Evolutionary conservation across 148 eudicot genomes (phyloP), one percentile per base, ranked within the genome.

Genomic region (Spergularia bocconei): DNA sequence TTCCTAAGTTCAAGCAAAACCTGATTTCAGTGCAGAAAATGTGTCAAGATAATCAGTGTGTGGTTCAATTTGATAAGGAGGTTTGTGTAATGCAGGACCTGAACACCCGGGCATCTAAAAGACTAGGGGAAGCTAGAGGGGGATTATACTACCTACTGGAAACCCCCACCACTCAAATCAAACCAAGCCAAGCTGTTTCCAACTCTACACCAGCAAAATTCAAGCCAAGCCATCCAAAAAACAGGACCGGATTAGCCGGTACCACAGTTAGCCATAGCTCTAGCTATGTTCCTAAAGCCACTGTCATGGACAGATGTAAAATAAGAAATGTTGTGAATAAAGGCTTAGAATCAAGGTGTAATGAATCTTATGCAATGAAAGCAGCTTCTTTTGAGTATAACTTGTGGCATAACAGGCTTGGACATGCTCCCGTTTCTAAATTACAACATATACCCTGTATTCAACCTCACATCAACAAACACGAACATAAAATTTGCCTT

Each of bases 1-100:
- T 69, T 2, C 72, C 58, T 13, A 11, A 21, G 5, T 69, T 69
- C 59, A 51, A 13, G 13, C 72, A 69, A 14, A 69, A 69, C 48
- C 41, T 69, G 1, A 13, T 69, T 1, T 69, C 59, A 13, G 33
- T 69, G 2, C 38, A 23, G 0, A 69, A 52, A 69, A 13, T 69
- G 20, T 10, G 23, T 3, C 5, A 67, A 17, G 55, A 67, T 2
- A n/a, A 47, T n/a, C 5, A 47, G 0, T 67, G 54, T 19, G 14
- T 1, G 0, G 29, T 67, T 3, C 4, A 36, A 4, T 67, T 67
- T 19, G 7, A 14, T 2, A 19, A 50, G 5, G 1, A 16, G 7
- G 19, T 6, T 6, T 44, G 54, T 19, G 13, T 16, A 6, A 21
- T 67, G 50, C 70, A 67, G 70, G 70, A 67, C 29, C 12, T 2